phyloP scores from a whole-genome alignment of 1,284 basidiomycete genomes.

The Apiotrichum domesticum region DNA sequence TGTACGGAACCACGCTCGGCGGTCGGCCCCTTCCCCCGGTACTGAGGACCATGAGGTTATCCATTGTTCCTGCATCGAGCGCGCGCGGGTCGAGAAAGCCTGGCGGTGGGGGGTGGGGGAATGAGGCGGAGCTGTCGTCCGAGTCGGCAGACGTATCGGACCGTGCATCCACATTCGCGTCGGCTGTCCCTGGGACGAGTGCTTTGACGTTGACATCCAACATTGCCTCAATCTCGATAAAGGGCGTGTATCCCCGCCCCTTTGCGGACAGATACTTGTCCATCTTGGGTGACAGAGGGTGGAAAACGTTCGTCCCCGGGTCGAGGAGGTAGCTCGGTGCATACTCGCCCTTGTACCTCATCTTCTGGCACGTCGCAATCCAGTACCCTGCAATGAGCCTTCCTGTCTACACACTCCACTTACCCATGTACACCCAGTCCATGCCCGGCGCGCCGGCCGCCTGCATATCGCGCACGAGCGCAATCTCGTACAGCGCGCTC shows the following conservation, averaged over 20 bases:
- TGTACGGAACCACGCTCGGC: conserved; percentile 6
- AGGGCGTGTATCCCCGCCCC: conserved; percentile 41
- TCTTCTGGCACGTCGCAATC: conserved; percentile 85
- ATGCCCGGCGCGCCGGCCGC: conserved; percentile 61
- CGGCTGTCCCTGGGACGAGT: not conserved
- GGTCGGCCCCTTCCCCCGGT: not conserved
- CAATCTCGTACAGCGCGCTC: conserved; percentile 71
- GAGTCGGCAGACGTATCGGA: conserved; percentile 11
- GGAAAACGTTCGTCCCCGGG: conserved; percentile 73
- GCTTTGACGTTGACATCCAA: not conserved
- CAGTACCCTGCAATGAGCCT: conserved; percentile 64
- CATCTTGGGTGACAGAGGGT: conserved; percentile 59
- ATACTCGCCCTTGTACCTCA: conserved; percentile 95
- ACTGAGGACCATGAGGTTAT: conserved; percentile 27
- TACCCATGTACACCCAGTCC: conserved; percentile 77
- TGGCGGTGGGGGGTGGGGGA: conserved; percentile 36
- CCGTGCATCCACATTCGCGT: not conserved
- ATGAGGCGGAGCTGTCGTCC: conserved; percentile 10
- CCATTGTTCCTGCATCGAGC: conserved; percentile 20
- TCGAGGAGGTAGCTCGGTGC: conserved; percentile 81
- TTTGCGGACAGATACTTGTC: conserved; percentile 60
- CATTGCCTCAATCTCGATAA: conserved; percentile 20
- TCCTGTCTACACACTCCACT: conserved; percentile 15
- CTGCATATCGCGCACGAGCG: conserved; percentile 65
- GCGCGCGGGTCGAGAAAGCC: conserved; percentile 28